phyloP scores from a whole-genome alignment of 805 yeast species.

The Cyberlindnera euphorbiiphila region DNA sequence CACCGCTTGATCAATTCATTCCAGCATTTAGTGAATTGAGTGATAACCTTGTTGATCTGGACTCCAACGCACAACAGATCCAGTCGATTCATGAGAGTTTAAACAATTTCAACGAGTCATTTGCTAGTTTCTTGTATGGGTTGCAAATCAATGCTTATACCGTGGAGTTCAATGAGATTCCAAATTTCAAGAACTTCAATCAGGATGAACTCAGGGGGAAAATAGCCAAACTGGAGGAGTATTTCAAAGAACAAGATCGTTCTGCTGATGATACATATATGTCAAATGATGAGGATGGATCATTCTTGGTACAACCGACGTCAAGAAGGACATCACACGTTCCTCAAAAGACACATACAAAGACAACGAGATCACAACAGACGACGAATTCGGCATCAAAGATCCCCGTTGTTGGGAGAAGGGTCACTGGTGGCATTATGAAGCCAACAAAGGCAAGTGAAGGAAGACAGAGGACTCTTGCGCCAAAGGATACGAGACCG shows the following conservation, averaged over 20 bases:
- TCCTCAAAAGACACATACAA: neutral
- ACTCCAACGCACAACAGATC: slow-evolving; percentile 53
- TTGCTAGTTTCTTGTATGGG: slow-evolving; percentile 75
- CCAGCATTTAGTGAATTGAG: slow-evolving; percentile 42
- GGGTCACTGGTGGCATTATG: slow-evolving; percentile 14
- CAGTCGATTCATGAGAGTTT: slow-evolving; percentile 59
- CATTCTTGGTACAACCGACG: slow-evolving; percentile 29
- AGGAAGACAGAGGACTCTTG: slow-evolving; percentile 14
- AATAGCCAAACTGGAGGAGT: slow-evolving; percentile 20
- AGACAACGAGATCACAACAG: neutral
- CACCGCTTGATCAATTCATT: slow-evolving; percentile 40
- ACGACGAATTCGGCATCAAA: slow-evolving; percentile 2
- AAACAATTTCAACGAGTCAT: slow-evolving; percentile 68
- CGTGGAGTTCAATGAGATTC: slow-evolving; percentile 51
- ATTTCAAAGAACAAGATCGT: slow-evolving; percentile 16
- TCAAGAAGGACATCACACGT: slow-evolving; percentile 5
- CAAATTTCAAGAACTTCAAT: slow-evolving; percentile 15
- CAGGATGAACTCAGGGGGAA: slow-evolving; percentile 20
- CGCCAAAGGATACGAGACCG: slow-evolving; percentile 21
- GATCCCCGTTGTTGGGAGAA: slow-evolving; percentile 16
- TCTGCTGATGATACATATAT: slow-evolving; percentile 27
- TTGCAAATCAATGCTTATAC: slow-evolving; percentile 85
- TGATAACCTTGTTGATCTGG: slow-evolving; percentile 53
- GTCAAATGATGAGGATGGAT: slow-evolving; percentile 31
- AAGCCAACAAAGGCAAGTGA: slow-evolving; percentile 26